phyloP scores from a whole-genome alignment of 345 rosid species.

The Xanthoceras sorbifolium region DNA sequence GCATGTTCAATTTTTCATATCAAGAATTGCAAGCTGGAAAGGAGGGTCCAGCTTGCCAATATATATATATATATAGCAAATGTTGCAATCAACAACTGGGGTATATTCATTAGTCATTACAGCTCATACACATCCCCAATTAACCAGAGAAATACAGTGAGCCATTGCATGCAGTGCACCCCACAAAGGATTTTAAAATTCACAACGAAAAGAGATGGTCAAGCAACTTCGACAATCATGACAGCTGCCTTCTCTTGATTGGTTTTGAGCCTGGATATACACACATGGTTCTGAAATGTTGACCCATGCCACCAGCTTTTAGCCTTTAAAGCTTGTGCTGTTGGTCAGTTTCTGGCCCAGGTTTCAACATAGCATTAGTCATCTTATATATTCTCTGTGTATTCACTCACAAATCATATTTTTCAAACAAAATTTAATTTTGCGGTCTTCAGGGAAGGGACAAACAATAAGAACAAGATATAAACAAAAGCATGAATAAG shows the following conservation, averaged over 20 bases:
- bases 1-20: conserved; percentile 2
- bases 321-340: background rate
- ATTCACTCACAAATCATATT: background rate
- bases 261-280: background rate
- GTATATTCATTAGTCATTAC: background rate
- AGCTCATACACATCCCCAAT: conserved; percentile 14
- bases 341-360: background rate
- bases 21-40: conserved; percentile 16
- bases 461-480: background rate
- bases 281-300: background rate
- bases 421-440: background rate
- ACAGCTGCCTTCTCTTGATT: background rate
- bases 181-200: background rate
- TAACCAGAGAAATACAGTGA: background rate
- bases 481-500: background rate
- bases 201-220: background rate
- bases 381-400: background rate
- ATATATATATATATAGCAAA: too few relatives aligned
- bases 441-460: conserved; percentile 7
- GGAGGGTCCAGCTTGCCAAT: conserved; percentile 12
- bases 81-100: background rate
- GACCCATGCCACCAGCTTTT: background rate
- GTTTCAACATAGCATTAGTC: background rate
- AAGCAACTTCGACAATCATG: background rate
- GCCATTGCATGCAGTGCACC: background rate